phyloP scores from a whole-genome alignment of 768 basidiomycete genomes.

The Termitomyces sp. region DNA sequence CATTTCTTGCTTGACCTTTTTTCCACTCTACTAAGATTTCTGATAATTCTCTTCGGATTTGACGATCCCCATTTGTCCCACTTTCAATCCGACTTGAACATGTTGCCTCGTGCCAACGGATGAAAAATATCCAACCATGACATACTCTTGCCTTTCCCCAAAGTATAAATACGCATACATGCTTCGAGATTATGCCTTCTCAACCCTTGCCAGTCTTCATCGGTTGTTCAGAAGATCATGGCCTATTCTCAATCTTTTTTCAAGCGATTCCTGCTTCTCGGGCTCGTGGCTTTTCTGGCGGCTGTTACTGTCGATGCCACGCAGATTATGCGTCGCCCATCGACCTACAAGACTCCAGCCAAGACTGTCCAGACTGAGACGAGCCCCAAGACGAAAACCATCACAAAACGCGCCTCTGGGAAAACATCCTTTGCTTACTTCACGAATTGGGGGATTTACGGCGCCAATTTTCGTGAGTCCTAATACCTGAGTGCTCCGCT shows the following conservation, averaged over 20 bases:
- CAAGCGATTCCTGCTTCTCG: constrained; percentile 22
- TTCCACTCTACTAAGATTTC: background rate
- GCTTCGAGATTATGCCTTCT: background rate
- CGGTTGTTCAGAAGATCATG: constrained; percentile 6
- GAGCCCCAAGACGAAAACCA: constrained; percentile 32
- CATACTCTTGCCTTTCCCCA: background rate
- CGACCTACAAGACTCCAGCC: constrained; percentile 37
- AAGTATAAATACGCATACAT: constrained; percentile 15
- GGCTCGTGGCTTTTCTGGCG: constrained; percentile 17
- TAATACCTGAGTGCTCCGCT: background rate
- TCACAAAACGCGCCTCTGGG: constrained; percentile 35
- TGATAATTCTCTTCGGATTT: background rate
- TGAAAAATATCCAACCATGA: constrained; percentile 2
- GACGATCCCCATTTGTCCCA: constrained; percentile 13
- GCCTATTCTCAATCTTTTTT: constrained; percentile 14
- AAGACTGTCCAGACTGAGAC: constrained; percentile 28
- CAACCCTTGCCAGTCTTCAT: background rate
- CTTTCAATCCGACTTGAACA: background rate
- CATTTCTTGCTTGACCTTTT: constrained; percentile 7
- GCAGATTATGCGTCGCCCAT: constrained; percentile 52
- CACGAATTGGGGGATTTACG: constrained; percentile 66
- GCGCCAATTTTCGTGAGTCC: constrained; percentile 54
- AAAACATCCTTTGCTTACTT: constrained; percentile 50
- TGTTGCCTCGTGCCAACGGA: constrained; percentile 2
- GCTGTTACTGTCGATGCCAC: constrained; percentile 32